phyloP scores from a whole-genome alignment of 83 land plant species.

The Thuja plicata region DNA sequence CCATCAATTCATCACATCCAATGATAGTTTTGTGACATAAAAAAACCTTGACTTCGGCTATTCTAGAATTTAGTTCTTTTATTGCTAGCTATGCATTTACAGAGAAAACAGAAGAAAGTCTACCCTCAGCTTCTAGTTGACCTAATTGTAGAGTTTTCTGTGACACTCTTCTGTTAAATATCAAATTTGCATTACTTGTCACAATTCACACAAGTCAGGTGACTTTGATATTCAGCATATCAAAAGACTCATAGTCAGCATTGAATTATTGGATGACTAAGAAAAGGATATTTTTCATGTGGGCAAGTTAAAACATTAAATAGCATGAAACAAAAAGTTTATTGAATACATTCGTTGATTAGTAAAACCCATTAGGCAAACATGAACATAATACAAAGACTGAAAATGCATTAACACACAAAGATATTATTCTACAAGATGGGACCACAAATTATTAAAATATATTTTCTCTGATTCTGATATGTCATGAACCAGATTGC shows the following conservation, averaged over 20 bases:
- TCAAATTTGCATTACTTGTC: not conserved
- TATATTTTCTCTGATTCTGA: not conserved
- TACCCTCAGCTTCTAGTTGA: not conserved
- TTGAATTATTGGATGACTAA: not conserved
- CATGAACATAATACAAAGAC: not conserved
- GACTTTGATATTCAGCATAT: not conserved
- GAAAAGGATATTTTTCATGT: not conserved
- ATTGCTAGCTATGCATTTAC: not conserved
- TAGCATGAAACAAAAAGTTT: not conserved
- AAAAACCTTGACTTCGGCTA: not conserved
- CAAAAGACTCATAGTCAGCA: not conserved
- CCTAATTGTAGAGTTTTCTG: not conserved
- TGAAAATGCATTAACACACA: not conserved
- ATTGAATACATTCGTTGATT: not conserved
- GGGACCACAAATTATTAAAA: not conserved
- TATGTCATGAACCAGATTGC: not conserved
- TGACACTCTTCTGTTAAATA: not conserved
- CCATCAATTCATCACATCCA: not conserved
- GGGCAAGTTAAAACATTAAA: too few relatives aligned
- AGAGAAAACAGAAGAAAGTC: not conserved
- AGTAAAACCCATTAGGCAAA: not conserved
- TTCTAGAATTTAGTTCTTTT: not conserved
- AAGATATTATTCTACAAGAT: not conserved
- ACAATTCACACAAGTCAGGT: not conserved
- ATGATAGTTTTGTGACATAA: not conserved